Conservation (phyloP, 2,329 filamentous ascomycete species). For the Chaetomiaceae sp. region DNA sequence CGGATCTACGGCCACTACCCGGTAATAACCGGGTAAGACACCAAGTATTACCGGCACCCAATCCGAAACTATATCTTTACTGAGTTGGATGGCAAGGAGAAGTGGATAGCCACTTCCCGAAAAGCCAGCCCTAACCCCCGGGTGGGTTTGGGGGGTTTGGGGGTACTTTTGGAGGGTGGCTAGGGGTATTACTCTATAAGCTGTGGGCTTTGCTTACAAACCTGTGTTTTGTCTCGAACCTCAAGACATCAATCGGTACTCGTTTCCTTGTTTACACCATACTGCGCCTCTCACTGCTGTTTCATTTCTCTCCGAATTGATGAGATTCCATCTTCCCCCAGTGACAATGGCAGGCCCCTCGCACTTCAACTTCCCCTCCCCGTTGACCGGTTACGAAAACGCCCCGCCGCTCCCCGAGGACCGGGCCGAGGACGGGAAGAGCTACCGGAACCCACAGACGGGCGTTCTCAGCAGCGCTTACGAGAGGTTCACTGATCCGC, state of each 20-base stretch:
- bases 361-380: conserved; percentile 46
- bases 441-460: conserved; percentile 61
- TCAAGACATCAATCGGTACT: neutral
- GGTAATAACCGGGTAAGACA: too few species aligned
- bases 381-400: conserved; percentile 54
- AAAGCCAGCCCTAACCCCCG: too few species aligned
- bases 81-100: too few species aligned
- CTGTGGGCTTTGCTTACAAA: conserved; percentile 14
- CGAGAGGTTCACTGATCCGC: conserved; percentile 61
- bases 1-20: too few species aligned
- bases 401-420: conserved; percentile 55
- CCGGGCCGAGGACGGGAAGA: conserved; percentile 69
- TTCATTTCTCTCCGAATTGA: too few species aligned
- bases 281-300: too few species aligned
- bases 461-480: conserved; percentile 64
- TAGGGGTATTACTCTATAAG: neutral
- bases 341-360: conserved; percentile 13
- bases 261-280: too few species aligned
- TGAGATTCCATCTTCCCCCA: too few species aligned
- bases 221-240: neutral
- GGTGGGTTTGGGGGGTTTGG: too few species aligned
- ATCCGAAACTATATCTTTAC: too few species aligned
- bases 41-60: too few species aligned
- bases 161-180: neutral
- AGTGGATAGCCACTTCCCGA: too few species aligned